phyloP scores from a whole-genome alignment of 2,329 filamentous ascomycete genomes.

The Corinectria fuckeliana region DNA sequence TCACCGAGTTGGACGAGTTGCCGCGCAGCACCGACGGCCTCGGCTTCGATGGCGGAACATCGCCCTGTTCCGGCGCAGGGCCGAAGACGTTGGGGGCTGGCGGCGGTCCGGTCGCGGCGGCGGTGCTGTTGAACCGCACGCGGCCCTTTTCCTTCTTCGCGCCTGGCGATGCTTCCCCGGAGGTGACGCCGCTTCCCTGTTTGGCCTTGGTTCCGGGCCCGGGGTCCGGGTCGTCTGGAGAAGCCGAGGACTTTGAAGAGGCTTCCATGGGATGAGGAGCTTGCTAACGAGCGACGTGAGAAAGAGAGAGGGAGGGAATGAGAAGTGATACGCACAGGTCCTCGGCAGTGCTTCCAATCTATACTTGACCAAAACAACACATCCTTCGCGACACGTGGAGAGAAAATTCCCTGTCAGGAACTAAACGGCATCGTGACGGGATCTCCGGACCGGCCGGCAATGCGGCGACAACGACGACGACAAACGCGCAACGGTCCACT shows the following conservation, averaged over 20 bases:
- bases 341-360: background rate
- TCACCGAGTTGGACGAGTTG: conserved; percentile 49
- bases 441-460: background rate
- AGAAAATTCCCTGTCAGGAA: background rate
- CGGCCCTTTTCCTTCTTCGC: conserved; percentile 52
- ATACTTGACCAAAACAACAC: background rate
- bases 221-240: conserved; percentile 32
- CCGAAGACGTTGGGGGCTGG: conserved; percentile 19
- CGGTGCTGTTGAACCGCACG: conserved; percentile 56
- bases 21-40: conserved; percentile 53
- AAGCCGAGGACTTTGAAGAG: conserved; percentile 21
- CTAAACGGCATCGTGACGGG: background rate
- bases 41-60: conserved; percentile 35
- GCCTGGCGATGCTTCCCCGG: conserved; percentile 19
- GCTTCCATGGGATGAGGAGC: conserved; percentile 26
- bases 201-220: conserved; percentile 16
- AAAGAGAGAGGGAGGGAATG: conserved; percentile 6
- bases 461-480: background rate
- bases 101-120: conserved; percentile 42
- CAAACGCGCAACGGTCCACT: background rate
- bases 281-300: conserved; percentile 22
- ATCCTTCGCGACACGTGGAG: background rate
- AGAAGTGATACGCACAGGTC: background rate
- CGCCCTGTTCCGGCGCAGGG: conserved; percentile 24
- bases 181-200: background rate